phyloP scores from a whole-genome alignment of 768 basidiomycete species.

The Omphalotus guepiniiformis region DNA sequence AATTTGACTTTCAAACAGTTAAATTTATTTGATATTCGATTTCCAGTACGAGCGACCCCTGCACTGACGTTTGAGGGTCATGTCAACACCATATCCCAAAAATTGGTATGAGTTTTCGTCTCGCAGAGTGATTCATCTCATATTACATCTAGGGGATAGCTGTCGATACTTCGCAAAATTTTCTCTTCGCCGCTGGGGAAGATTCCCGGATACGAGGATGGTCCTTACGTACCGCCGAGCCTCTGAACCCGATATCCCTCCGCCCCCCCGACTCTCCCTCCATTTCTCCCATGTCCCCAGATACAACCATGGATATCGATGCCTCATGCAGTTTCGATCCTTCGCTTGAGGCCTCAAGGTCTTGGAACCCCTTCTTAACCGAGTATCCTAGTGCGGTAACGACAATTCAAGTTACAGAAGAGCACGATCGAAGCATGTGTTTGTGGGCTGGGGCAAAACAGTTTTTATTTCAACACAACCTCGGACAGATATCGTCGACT shows the following conservation, averaged over 20 bases:
- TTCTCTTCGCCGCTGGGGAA: constrained; percentile 67
- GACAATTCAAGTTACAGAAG: constrained; percentile 47
- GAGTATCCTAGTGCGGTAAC: constrained; percentile 35
- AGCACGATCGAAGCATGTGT: constrained; percentile 28
- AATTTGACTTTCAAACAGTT: constrained; percentile 37
- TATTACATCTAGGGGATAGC: constrained; percentile 48
- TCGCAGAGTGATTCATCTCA: constrained; percentile 7
- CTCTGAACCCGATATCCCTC: constrained; percentile 25
- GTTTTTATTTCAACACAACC: constrained; percentile 42
- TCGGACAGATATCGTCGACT: constrained; percentile 32
- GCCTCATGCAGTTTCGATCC: not conserved
- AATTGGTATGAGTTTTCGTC: constrained; percentile 39
- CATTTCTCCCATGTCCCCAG: not conserved
- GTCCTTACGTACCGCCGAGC: constrained; percentile 56
- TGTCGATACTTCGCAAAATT: constrained; percentile 49
- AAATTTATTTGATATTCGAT: constrained; percentile 60
- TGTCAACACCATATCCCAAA: constrained; percentile 47
- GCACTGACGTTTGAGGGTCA: constrained; percentile 49
- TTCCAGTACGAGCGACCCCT: constrained; percentile 38
- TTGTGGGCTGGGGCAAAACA: constrained; percentile 53
- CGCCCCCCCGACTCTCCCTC: not conserved
- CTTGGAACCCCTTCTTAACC: constrained; percentile 26
- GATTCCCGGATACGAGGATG: constrained; percentile 63
- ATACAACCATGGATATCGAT: not conserved
- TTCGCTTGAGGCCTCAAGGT: not conserved